Percentiles rank a stretch among this genome's conserved stretches.
Evolutionary conservation across 495 filamentous ascomycete genomes (phyloP).

Genomic region (Pyronema omphalodes): DNA sequence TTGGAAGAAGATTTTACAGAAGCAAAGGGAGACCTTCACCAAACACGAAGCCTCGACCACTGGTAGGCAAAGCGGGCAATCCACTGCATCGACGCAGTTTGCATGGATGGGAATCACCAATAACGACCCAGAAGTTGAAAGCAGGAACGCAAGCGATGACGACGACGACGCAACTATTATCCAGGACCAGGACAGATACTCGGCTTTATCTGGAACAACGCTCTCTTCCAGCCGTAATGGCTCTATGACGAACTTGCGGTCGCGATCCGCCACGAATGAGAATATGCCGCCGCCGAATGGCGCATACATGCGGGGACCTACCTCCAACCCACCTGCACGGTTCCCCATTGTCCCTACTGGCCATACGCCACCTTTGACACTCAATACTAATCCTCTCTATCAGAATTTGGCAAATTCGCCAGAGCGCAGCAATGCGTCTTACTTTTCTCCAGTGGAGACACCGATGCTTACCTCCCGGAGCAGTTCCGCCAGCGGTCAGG

Average conservation of each 20-base stretch:
- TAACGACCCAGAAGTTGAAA: constrained; percentile 10
- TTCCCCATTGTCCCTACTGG: constrained; percentile 40
- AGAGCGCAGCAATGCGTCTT: constrained; percentile 42
- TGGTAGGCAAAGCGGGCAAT: constrained; percentile 24
- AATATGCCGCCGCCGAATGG: constrained; percentile 32
- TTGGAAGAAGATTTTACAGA: constrained; percentile 50
- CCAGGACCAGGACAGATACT: not conserved
- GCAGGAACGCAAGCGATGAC: constrained; percentile 32
- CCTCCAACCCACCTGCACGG: constrained; percentile 42
- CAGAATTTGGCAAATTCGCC: constrained; percentile 28
- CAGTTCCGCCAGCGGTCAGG: constrained; percentile 47
- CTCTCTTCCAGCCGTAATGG: constrained; percentile 49
- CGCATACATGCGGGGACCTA: constrained; percentile 6
- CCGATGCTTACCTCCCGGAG: constrained; percentile 62
- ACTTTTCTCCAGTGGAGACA: constrained; percentile 84
- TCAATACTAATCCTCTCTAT: constrained; percentile 48
- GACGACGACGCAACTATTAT: constrained; percentile 39
- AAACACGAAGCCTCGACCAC: constrained; percentile 31
- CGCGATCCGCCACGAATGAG: constrained; percentile 60
- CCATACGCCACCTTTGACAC: constrained; percentile 37
- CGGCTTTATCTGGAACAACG: constrained; percentile 9
- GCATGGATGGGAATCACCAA: constrained; percentile 42
- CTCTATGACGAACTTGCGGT: constrained; percentile 59
- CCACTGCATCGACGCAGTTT: constrained; percentile 55
- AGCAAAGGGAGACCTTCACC: constrained; percentile 29